Evolutionary conservation across 805 yeast species (phyloP).

Genomic region (Kluyveromyces siamensis): DNA sequence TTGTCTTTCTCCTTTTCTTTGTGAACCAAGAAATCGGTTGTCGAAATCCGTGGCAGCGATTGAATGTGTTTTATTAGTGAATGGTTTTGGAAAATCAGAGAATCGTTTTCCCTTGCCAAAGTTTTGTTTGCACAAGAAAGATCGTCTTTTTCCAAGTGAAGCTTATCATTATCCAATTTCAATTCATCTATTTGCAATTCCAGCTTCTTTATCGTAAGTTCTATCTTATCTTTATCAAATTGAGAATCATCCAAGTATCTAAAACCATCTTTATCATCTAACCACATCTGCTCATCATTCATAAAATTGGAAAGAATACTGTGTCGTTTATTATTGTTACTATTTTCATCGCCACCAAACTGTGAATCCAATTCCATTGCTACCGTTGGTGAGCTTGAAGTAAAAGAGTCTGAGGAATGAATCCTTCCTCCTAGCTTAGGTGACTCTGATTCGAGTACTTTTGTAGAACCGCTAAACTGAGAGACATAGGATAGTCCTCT

Average conservation of each 20-base stretch:
- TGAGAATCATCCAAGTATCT: neutral
- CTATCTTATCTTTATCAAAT: slow-evolving; percentile 7
- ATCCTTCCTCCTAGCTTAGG: neutral
- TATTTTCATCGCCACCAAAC: neutral
- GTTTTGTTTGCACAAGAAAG: slow-evolving; percentile 1
- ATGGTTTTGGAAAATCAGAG: neutral
- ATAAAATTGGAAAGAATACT: slow-evolving; percentile 11
- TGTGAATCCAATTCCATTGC: neutral
- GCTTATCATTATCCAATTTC: slow-evolving; percentile 26
- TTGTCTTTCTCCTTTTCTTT: neutral
- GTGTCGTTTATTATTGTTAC: slow-evolving; percentile 14
- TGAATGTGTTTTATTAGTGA: slow-evolving; percentile 1
- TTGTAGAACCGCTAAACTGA: neutral
- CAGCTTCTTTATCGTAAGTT: slow-evolving; percentile 24
- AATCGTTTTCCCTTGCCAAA: neutral
- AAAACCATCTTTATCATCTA: slow-evolving; percentile 1
- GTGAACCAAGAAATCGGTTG: neutral
- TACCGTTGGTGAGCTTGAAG: slow-evolving; percentile 1
- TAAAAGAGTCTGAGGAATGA: slow-evolving; percentile 1
- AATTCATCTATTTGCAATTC: slow-evolving; percentile 27
- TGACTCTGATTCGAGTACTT: neutral
- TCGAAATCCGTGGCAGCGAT: neutral
- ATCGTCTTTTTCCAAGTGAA: slow-evolving; percentile 7
- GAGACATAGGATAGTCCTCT: slow-evolving; percentile 8
- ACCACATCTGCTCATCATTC: slow-evolving; percentile 3